Evolutionary conservation across 768 basidiomycete genomes (phyloP), one percentile per base, ranked within the genome.

Genomic region (Rhodotorula babjevae): DNA sequence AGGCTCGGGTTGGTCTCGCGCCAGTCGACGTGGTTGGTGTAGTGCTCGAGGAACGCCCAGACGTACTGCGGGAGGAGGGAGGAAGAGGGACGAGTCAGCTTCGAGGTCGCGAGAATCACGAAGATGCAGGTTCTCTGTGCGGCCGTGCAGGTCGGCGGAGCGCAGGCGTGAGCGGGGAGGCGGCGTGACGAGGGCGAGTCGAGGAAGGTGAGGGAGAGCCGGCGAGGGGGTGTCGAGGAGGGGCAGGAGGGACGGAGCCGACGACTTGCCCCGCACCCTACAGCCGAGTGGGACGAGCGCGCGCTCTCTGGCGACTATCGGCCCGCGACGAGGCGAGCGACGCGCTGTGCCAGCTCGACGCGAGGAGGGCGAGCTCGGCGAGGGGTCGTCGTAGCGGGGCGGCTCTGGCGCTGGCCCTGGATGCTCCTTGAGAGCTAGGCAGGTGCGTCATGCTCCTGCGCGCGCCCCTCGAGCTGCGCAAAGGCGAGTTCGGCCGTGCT

Each of bases 11-110:
- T 55, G 9, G 40, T n/a, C 11, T 52, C 33, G 36, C 68, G 42
- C 58, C 47, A 46, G 27, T 72, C 57, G 67, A 60, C 50, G 21
- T 68, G 50, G 49, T 61, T 58, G 66, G 71, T 68, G 67, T 68
- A 72, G 21, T 52, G 57, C 19, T 56, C 42, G 53, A 68, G 29
- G 60, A 68, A 72, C 18, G 71, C 58, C 63, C 67, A 72, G 42
- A 72, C 71, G 53, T 72, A 72, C 71, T 72, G 67, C 21, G 19
- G 16, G 46, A 15, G n/a, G 47, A 1, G 31, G 23, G 19, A 29
- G 44, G 23, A 56, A 36, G 31, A 33, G 18, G 31, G 36, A 3
- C 14, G 12, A 11, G 44, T 21, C 21, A 57, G 56, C 56, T 57
- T 8, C 11, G 31, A 2, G 33, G 31, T 11, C 15, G 2, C 33